Evolutionary conservation across 371 early-diverging fungal genomes (phyloP).

Genomic region (Massospora cicadina): DNA sequence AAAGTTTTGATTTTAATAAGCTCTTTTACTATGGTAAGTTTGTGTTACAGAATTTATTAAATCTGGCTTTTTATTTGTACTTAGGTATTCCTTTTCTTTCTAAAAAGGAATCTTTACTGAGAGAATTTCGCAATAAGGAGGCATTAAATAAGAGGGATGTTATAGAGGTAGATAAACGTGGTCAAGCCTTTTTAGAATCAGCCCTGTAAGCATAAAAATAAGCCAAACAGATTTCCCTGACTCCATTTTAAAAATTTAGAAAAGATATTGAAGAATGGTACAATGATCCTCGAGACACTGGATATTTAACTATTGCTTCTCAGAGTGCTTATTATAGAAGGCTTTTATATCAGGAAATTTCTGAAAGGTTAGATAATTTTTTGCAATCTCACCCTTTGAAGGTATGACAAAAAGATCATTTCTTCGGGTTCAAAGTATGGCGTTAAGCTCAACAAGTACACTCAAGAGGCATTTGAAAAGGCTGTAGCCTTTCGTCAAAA

Average conservation of each 20-base stretch:
- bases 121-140: not conserved
- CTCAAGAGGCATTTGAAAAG: not conserved
- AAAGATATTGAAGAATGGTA: not conserved
- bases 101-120: not conserved
- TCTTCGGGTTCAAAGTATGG: not conserved
- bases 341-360: not conserved
- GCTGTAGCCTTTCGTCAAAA: not conserved
- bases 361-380: constrained; percentile 13
- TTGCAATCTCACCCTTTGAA: constrained; percentile 17
- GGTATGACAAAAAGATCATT: constrained; percentile 1
- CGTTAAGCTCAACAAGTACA: not conserved
- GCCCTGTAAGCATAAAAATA: not conserved
- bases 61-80: not conserved
- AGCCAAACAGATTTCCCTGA: not conserved
- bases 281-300: not conserved
- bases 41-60: not conserved
- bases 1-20: constrained; percentile 8
- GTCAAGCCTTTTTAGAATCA: not conserved
- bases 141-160: not conserved
- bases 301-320: not conserved
- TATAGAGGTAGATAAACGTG: constrained; percentile 3
- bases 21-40: constrained; percentile 4
- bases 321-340: constrained; percentile 1
- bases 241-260: not conserved
- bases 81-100: not conserved